Conservation (phyloP, 768 basidiomycete species). For the Collybia nuda region DNA sequence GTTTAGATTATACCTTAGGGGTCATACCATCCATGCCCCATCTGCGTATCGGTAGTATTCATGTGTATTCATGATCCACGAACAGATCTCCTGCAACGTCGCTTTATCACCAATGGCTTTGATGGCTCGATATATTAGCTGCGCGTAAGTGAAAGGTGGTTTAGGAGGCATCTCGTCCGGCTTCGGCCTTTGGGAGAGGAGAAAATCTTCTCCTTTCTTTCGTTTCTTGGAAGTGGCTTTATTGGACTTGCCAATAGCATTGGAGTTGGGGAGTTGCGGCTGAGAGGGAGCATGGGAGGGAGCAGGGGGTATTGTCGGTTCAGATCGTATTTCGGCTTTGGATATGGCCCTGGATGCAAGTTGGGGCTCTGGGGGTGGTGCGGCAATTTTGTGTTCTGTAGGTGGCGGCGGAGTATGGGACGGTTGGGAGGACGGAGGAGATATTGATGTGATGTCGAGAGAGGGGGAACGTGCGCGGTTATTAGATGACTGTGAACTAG, state of each 20-base stretch:
- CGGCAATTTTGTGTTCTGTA: constrained; percentile 44
- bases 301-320: no score
- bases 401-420: constrained; percentile 72
- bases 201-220: constrained; percentile 59
- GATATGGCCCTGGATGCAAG: constrained; percentile 37
- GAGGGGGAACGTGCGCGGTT: constrained; percentile 74
- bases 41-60: constrained; percentile 91
- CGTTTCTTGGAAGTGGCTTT: constrained; percentile 64
- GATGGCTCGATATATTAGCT: constrained; percentile 89
- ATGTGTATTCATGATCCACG: constrained; percentile 86
- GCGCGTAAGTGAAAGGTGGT: constrained; percentile 88
- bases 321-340: constrained; percentile 34
- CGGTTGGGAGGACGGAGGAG: constrained; percentile 78
- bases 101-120: constrained; percentile 79
- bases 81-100: constrained; percentile 89
- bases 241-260: constrained; percentile 49
- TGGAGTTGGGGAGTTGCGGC: constrained; percentile 63
- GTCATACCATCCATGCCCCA: constrained; percentile 85
- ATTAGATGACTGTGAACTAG: constrained; percentile 73
- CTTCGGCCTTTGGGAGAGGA: constrained; percentile 40
- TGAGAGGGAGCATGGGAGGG: constrained; percentile 23
- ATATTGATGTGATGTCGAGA: constrained; percentile 79
- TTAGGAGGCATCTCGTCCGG: constrained; percentile 85
- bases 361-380: constrained; percentile 36
- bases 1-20: constrained; percentile 5